Base-by-base conservation (phyloP, 2,329 filamentous ascomycete genomes). In the Verticillium zaregamsianum region DNA sequence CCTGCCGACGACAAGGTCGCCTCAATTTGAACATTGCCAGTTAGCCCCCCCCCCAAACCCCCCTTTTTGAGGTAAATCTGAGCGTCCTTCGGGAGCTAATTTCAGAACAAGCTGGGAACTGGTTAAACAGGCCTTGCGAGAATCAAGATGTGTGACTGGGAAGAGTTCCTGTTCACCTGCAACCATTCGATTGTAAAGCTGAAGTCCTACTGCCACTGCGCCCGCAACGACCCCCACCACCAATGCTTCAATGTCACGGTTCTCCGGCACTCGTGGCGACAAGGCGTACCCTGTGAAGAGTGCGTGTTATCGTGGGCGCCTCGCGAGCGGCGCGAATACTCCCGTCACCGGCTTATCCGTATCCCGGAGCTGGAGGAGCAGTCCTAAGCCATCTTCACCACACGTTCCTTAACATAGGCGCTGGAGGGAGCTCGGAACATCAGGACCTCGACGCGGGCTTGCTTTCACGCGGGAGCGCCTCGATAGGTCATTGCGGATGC, bases 181-280 rank as follows among this genome's bases (percentile, higher is more conserved):
- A 80, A 80, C 33, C 89, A 92, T 75, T 81, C 79, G 5, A 76
- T 78, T 17, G 74, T 82, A 31, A 83, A 86, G 23, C 78, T 90
- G 33, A 86, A 88, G 69, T 86, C 85, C 28, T 84, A 91, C 73
- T 93, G 90, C 73, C 90, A 93, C 74, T 87, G 86, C 66, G 89
- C 90, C 6, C 87, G 90, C 62, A 91, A 90, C 70, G 87, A 92
- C 67, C 85, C 85, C 1, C 80, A 83, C 64, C 89, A 93, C 71
- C 80, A 86, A 67, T 93, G 90, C 73, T 85, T 84, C 66, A 82
- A 86, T 12, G 84, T 91, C 61, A 88, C 90, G 76, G 84, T 84
- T 45, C 80, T 90, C 63, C 82, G 86, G 28, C 77, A 86, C 64
- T 84, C 84, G 70, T 86, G 83, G 79, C 78, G 80, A 33, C 86